phyloP scores from a whole-genome alignment of 352 stramenopile species.

The Globisporangium echinulatum region DNA sequence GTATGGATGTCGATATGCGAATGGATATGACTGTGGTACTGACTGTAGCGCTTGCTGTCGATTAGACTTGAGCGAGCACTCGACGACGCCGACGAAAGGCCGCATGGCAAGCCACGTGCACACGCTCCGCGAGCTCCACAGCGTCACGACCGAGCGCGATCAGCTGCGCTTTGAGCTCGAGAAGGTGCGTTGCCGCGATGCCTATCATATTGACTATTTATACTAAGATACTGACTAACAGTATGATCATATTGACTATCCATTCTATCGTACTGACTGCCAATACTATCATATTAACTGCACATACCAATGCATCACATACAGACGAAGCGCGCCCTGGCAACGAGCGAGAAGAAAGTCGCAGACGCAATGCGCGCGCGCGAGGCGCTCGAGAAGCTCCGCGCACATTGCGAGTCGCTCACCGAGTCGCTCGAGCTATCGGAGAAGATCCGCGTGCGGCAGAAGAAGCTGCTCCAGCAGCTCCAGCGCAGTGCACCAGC shows the following conservation, averaged over 20 bases:
- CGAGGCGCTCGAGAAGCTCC: constrained; percentile 62
- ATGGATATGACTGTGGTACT: background rate
- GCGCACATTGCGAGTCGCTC: constrained; percentile 64
- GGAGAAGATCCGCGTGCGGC: constrained; percentile 62
- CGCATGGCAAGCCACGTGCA: constrained; percentile 16
- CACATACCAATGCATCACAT: too few relatives aligned
- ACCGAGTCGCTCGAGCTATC: constrained; percentile 78
- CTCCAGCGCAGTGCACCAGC: constrained; percentile 20
- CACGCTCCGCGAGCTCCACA: constrained; percentile 49
- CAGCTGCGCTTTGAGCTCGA: constrained; percentile 75
- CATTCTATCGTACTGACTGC: too few relatives aligned
- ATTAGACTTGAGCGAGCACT: constrained; percentile 19
- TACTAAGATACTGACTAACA: background rate
- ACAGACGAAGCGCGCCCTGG: constrained; percentile 38
- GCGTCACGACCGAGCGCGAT: constrained; percentile 63
- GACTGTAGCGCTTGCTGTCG: background rate
- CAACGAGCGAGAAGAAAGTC: constrained; percentile 36
- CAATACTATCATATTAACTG: too few relatives aligned
- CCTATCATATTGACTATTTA: background rate
- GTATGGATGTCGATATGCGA: background rate
- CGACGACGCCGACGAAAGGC: constrained; percentile 10
- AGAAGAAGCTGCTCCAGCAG: constrained; percentile 77
- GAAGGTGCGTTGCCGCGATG: constrained; percentile 18
- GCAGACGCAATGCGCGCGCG: constrained; percentile 41
- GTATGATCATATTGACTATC: background rate